Conservation (phyloP, 1,284 basidiomycete species). For the Rhodotorula sp. region DNA sequence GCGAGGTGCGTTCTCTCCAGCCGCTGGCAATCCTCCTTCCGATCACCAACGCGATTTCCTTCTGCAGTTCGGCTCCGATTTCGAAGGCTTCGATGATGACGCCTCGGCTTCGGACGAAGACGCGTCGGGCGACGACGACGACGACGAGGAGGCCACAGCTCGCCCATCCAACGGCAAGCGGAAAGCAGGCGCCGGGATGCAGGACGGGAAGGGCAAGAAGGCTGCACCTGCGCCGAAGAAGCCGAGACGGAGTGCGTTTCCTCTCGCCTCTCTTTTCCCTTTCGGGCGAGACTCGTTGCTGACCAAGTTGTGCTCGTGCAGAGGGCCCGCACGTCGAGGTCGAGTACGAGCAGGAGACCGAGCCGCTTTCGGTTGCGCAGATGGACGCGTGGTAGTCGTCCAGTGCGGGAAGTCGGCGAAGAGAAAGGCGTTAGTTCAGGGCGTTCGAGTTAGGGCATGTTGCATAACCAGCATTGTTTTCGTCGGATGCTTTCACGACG, state of each 20-base stretch:
- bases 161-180: slow-evolving; percentile 52
- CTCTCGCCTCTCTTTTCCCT: neutral
- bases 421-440: too few species aligned
- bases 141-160: slow-evolving; percentile 55
- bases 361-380: slow-evolving; percentile 47
- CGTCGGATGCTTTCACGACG: too few species aligned
- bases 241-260: slow-evolving; percentile 25
- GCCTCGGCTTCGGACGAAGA: slow-evolving; percentile 37
- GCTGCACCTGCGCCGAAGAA: slow-evolving; percentile 44
- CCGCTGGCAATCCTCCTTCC: slow-evolving; percentile 45
- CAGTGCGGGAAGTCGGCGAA: too few species aligned
- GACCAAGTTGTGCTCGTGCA: slow-evolving; percentile 42
- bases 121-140: slow-evolving; percentile 52
- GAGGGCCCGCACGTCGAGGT: slow-evolving; percentile 82
- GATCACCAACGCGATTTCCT: neutral
- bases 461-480: too few species aligned
- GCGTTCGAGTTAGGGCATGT: too few species aligned
- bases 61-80: slow-evolving; percentile 36
- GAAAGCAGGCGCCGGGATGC: slow-evolving; percentile 54
- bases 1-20: slow-evolving; percentile 41
- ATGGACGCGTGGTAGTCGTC: slow-evolving; percentile 30
- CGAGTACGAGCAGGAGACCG: slow-evolving; percentile 90
- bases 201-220: slow-evolving; percentile 47
- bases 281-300: neutral
- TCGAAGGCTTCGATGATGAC: slow-evolving; percentile 20